phyloP scores from a whole-genome alignment of 345 rosid species.

The Hypericum androsaemum region DNA sequence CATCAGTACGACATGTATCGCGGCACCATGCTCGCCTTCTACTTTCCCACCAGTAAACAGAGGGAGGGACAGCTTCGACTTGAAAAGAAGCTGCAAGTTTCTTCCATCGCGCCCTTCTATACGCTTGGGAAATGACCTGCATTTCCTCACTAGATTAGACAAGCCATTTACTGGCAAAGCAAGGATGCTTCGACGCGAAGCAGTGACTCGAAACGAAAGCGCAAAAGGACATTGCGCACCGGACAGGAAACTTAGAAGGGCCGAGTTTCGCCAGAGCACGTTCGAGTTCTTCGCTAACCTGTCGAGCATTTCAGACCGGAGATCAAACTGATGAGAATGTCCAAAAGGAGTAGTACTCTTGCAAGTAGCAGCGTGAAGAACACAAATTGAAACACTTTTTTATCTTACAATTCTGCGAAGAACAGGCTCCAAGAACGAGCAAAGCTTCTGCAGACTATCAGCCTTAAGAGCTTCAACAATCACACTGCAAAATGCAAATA shows the following conservation, averaged over 20 bases:
- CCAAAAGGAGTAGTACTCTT: not conserved
- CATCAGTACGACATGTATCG: slow-evolving; percentile 21
- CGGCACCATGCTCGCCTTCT: slow-evolving; percentile 26
- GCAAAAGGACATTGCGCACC: slow-evolving; percentile 6
- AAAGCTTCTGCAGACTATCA: slow-evolving; percentile 27
- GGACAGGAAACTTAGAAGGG: slow-evolving; percentile 16
- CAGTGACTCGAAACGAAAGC: not conserved
- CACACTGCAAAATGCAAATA: slow-evolving; percentile 15
- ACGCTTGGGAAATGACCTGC: slow-evolving; percentile 23
- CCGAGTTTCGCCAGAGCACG: slow-evolving; percentile 28
- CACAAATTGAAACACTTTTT: not conserved
- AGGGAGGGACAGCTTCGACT: slow-evolving; percentile 23
- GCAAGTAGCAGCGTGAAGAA: not conserved
- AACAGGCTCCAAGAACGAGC: slow-evolving; percentile 28
- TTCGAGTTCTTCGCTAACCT: slow-evolving; percentile 33
- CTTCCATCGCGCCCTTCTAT: slow-evolving; percentile 19
- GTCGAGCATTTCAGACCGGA: not conserved
- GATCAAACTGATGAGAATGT: not conserved
- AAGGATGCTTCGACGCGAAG: not conserved
- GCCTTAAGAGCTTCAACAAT: slow-evolving; percentile 29
- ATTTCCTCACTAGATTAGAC: not conserved
- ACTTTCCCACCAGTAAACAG: slow-evolving; percentile 29
- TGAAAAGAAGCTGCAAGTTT: slow-evolving; percentile 29
- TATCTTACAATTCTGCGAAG: slow-evolving; percentile 23
- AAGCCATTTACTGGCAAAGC: not conserved